phyloP scores from a whole-genome alignment of 495 filamentous ascomycete genomes.

The Delitschia confertaspora region DNA sequence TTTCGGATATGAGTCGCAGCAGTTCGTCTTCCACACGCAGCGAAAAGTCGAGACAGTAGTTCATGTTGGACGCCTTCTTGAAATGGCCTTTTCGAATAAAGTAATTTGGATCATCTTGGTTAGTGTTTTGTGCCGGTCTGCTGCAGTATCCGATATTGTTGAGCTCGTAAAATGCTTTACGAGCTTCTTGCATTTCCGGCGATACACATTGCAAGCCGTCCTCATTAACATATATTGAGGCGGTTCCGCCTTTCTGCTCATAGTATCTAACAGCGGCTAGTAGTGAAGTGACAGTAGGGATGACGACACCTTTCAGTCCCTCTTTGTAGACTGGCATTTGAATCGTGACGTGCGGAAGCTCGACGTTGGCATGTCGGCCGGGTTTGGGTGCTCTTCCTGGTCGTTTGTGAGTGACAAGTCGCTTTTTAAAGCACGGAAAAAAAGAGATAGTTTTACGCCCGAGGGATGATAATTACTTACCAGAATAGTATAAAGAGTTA shows the following conservation, averaged over 20 bases:
- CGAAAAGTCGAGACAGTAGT: constrained; percentile 66
- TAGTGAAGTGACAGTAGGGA: constrained; percentile 48
- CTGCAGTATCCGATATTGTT: constrained; percentile 77
- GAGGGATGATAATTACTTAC: background rate
- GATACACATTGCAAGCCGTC: constrained; percentile 36
- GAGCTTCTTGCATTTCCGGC: constrained; percentile 55
- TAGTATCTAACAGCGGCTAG: constrained; percentile 53
- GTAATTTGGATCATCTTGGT: constrained; percentile 51
- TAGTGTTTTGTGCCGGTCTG: constrained; percentile 41
- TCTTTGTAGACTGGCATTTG: constrained; percentile 69
- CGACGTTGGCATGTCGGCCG: constrained; percentile 65
- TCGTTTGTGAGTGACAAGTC: constrained; percentile 65
- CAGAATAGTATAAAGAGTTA: constrained; percentile 24
- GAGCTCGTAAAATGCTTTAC: constrained; percentile 51
- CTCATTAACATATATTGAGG: constrained; percentile 40
- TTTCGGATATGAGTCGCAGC: constrained; percentile 22
- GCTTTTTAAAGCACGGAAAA: constrained; percentile 58
- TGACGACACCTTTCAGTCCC: constrained; percentile 50
- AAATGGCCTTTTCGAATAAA: constrained; percentile 42
- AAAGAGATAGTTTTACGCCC: too few species aligned
- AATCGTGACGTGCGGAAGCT: constrained; percentile 71
- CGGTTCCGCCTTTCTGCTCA: constrained; percentile 42
- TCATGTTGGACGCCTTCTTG: constrained; percentile 80
- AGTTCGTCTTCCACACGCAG: constrained; percentile 67
- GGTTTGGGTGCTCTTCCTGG: constrained; percentile 62